Evolutionary conservation across 108 stramenopile species (phyloP).

Genomic region (Aurantiochytrium sp.): DNA sequence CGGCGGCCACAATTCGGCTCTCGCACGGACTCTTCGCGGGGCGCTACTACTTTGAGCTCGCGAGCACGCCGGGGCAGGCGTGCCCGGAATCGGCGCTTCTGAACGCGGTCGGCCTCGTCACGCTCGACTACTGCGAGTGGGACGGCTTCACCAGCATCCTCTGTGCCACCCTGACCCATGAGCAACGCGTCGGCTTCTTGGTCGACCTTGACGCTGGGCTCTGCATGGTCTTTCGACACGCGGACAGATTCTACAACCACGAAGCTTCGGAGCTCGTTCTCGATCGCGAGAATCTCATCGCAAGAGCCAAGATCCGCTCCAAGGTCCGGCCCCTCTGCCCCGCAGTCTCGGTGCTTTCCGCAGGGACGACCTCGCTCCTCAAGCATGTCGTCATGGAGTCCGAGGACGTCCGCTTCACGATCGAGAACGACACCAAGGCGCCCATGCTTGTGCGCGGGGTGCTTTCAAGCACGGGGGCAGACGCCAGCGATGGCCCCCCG

Average conservation of each 20-base stretch:
- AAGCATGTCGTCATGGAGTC: not conserved
- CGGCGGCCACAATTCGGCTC: conserved; percentile 11
- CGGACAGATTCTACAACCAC: not conserved
- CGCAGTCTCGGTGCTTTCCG: not conserved
- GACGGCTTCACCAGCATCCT: not conserved
- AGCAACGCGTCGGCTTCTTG: not conserved
- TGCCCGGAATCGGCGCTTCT: not conserved
- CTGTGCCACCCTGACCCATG: not conserved
- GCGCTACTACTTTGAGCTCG: not conserved
- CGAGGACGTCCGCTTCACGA: not conserved
- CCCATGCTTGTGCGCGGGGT: not conserved
- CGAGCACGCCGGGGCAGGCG: not conserved
- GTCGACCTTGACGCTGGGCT: not conserved
- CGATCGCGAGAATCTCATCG: not conserved
- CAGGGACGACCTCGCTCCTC: not conserved
- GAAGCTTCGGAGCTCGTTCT: not conserved
- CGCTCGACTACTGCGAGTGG: not conserved
- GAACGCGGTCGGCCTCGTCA: not conserved
- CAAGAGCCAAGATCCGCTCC: not conserved
- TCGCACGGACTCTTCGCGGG: not conserved
- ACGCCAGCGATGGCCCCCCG: too few relatives aligned
- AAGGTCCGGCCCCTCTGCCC: not conserved
- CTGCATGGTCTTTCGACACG: not conserved
- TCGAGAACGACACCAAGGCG: not conserved
- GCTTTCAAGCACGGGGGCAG: not conserved